phyloP scores from a whole-genome alignment of 768 basidiomycete genomes.

The Mycena filopes region DNA sequence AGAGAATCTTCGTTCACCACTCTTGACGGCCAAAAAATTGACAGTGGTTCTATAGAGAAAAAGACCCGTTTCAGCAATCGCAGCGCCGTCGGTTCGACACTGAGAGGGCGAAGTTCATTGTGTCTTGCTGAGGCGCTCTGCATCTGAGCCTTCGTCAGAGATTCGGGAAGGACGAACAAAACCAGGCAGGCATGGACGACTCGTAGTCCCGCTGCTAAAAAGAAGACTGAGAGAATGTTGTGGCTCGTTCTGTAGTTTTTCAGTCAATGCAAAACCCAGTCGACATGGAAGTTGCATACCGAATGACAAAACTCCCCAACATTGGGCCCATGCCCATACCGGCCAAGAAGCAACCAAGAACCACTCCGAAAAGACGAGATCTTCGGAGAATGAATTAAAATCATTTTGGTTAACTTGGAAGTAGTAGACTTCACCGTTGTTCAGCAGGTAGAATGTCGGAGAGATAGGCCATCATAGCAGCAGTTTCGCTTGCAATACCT shows the following conservation, averaged over 20 bases:
- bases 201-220: constrained; percentile 64
- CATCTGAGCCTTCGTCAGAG: constrained; percentile 67
- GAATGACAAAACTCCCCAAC: constrained; percentile 74
- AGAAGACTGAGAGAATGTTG: constrained; percentile 74
- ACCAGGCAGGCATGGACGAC: constrained; percentile 58
- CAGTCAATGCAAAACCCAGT: neutral
- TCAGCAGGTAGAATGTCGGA: constrained; percentile 71
- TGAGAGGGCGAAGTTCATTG: constrained; percentile 40
- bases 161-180: constrained; percentile 81
- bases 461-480: constrained; percentile 71
- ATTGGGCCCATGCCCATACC: constrained; percentile 86
- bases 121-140: constrained; percentile 49
- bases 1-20: constrained; percentile 32
- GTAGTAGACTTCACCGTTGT: constrained; percentile 61
- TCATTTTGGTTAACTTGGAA: neutral
- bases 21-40: constrained; percentile 64
- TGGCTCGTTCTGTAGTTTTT: constrained; percentile 49
- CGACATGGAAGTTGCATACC: constrained; percentile 16
- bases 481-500: constrained; percentile 64
- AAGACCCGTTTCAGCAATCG: constrained; percentile 59
- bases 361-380: constrained; percentile 72
- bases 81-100: constrained; percentile 29
- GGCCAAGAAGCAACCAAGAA: constrained; percentile 72
- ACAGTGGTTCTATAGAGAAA: constrained; percentile 77
- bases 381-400: constrained; percentile 46